Base-by-base conservation (phyloP, 768 basidiomycete species). In the Tephrocybe rancida region DNA sequence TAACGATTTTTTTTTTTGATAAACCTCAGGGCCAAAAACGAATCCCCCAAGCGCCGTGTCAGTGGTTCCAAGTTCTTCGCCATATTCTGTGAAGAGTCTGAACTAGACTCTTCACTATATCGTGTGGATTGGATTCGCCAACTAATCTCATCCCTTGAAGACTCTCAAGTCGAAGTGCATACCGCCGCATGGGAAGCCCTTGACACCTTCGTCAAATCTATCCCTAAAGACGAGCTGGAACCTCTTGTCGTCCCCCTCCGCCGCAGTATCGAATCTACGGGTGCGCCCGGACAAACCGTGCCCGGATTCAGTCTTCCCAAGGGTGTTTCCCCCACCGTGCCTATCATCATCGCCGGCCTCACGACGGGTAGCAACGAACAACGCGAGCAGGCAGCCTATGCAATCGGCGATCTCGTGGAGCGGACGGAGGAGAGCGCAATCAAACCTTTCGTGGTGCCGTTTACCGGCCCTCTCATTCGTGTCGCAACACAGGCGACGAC, bases 331-430 rank as follows among this genome's bases (percentile, higher is more conserved):
- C 87, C 94, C 0, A 78, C 86, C 5, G 88, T 97, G 0, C 92
- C 92, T 1, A 85, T 95, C 63, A 85, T 95, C 66, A 88, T 96
- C 39, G 90, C 92, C 3, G 96, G 96, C 61, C 87, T 98, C 30
- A 93, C 95, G 0, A 90, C 88, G 3, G 96, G 96, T 30, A 98
- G 84, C 68, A 95, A 95, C 69, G 95, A 98, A 55, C 93, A 94
- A 64, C 80, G 92, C 61, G 97, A 98, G 70, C 89, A 96, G 60
- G 95, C 96, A 0, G 94, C 96, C 0, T 93, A 93, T 61, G 95
- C 92, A 25, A 95, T 98, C 55, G 90, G 92, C n/a, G 96, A 98
- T 61, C 83, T 99, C 32, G 92, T 98, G 29, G 88, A 95, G 67
- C 82, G 80, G 21, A 97, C 95, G 1, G 82, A 88, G n/a, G 80